Evolutionary conservation across 2,329 filamentous ascomycete genomes (phyloP).

Genomic region (Verticillium nonalfalfae): DNA sequence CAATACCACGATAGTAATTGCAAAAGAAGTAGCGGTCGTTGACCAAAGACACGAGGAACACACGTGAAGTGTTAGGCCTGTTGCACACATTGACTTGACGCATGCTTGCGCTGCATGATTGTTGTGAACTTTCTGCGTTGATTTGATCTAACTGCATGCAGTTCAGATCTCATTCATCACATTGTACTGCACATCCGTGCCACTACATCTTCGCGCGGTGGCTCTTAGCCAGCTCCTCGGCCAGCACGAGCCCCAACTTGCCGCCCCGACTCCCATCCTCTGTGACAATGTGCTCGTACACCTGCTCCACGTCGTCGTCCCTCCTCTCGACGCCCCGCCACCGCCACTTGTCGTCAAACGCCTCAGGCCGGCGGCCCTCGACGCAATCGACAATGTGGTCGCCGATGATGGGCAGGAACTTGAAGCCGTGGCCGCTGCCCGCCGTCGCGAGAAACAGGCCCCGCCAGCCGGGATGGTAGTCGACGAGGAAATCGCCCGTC

Average conservation of each 20-base stretch:
- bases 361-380: slow-evolving; percentile 33
- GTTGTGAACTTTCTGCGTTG: too few species aligned
- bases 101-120: too few species aligned
- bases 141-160: too few species aligned
- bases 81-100: too few species aligned
- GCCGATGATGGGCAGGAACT: slow-evolving; percentile 62
- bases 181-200: too few species aligned
- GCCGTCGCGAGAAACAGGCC: slow-evolving; percentile 56
- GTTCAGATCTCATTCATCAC: too few species aligned
- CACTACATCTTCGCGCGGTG: neutral
- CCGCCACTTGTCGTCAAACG: slow-evolving; percentile 52
- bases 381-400: slow-evolving; percentile 54
- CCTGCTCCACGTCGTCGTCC: slow-evolving; percentile 25
- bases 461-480: slow-evolving; percentile 57
- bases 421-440: slow-evolving; percentile 61
- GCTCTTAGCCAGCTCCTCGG: slow-evolving; percentile 29
- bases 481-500: slow-evolving; percentile 64
- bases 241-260: slow-evolving; percentile 35
- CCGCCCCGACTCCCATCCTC: slow-evolving; percentile 49
- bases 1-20: slow-evolving; percentile 1
- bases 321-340: slow-evolving; percentile 50
- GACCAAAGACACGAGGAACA: neutral
- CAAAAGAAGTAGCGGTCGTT: neutral
- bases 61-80: too few species aligned
- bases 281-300: slow-evolving; percentile 34